These are phyloP conservation scores for Cystobasidium sp. DNA, from an alignment of 1,284 basidiomycete genomes.

Conservation along the genomic window DNA sequence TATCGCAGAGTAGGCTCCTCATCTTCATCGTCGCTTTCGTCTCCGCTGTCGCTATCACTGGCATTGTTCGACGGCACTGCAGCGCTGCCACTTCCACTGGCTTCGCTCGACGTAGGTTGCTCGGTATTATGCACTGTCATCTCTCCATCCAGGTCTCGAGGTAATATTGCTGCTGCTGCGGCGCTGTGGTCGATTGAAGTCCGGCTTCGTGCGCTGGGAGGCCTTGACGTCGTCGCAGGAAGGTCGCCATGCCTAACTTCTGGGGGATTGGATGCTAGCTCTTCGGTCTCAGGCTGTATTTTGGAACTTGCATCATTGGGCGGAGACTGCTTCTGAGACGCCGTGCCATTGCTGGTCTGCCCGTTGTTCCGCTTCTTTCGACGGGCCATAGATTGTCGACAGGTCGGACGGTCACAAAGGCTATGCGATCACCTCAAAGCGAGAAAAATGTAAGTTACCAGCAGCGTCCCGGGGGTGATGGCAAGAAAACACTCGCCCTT, in stretches of 20 bases:
- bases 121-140: neutral
- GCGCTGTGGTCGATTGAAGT: neutral
- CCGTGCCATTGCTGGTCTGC: constrained; percentile 6
- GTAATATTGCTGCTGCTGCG: neutral
- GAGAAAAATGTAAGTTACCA: too few species aligned
- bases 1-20: constrained; percentile 75
- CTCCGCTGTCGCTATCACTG: constrained; percentile 25
- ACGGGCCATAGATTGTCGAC: constrained; percentile 2
- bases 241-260: neutral
- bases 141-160: neutral
- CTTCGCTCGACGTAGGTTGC: neutral
- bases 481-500: too few species aligned
- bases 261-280: neutral
- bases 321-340: neutral
- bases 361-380: constrained; percentile 8
- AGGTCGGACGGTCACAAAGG: neutral
- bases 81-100: constrained; percentile 4
- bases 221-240: constrained; percentile 1
- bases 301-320: neutral
- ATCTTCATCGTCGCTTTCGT: constrained; percentile 45
- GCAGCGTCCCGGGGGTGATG: too few species aligned
- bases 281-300: neutral
- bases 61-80: neutral
- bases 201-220: neutral
- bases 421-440: neutral